Conservation (phyloP, 257 asterid species). For the Solanum boliviense region DNA sequence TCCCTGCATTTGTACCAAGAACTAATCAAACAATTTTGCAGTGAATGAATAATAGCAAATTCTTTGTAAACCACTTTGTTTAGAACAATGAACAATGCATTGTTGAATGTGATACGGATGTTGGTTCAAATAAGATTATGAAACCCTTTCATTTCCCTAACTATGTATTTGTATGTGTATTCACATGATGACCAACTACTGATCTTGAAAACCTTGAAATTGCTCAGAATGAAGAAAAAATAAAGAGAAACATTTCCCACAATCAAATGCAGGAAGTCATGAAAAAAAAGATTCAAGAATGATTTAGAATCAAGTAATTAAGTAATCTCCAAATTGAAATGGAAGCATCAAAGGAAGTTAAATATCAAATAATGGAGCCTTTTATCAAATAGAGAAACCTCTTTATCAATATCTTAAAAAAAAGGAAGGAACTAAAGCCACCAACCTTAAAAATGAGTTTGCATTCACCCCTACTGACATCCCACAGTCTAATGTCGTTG, state of each 20-base stretch:
- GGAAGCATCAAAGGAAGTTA: neutral
- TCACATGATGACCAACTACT: neutral
- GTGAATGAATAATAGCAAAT: neutral
- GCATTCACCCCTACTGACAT: slow-evolving; percentile 13
- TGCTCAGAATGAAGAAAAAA: neutral
- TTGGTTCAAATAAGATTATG: neutral
- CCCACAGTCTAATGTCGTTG: slow-evolving; percentile 34
- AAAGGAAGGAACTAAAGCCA: neutral
- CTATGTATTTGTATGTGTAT: neutral
- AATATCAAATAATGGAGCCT: neutral
- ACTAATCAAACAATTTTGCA: neutral
- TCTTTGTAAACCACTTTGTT: neutral
- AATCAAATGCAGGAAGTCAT: neutral
- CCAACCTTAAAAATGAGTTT: slow-evolving; percentile 21
- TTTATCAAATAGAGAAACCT: neutral
- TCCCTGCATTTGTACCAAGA: slow-evolving; percentile 25
- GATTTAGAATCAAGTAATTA: neutral
- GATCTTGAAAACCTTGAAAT: neutral
- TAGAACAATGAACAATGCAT: neutral
- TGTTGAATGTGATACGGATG: neutral
- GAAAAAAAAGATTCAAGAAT: neutral
- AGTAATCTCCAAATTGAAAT: neutral
- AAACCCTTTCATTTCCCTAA: neutral
- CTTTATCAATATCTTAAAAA: neutral
- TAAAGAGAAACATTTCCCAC: neutral